Evolutionary conservation across 257 asterid species (phyloP), one percentile per base, ranked within the genome.

Genomic region (Datura wrightii): DNA sequence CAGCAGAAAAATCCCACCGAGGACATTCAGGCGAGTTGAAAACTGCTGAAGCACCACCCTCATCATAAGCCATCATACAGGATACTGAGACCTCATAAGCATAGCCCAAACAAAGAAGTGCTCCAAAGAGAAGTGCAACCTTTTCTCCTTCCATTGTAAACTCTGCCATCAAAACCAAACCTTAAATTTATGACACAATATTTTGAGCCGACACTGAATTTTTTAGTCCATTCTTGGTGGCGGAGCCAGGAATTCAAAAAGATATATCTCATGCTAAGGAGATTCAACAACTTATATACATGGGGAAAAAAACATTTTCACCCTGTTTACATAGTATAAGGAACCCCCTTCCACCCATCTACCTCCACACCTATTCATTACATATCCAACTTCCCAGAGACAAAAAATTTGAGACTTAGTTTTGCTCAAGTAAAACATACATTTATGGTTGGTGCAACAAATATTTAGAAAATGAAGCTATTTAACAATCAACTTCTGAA

Each of bases 51-150:
- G 90, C 91, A 70, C 98, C 96, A 39, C 98, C 97, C 85, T 87
- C 91, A 66, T 92, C 96, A 69, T 91, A 92, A 59, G 90, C 93
- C 89, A 88, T 89, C 93, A 90, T 89, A 84, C 96, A 94, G 3
- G 94, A 92, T 10, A 86, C 92, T 3, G 96, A 87, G 42, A 89
- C 91, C 65, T 90, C 93, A 72, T 76, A 82, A 85, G 86, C 86
- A 42, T 78, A 87, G 66, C 83, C 72, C 46, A 18, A 31, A n/a
- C 80, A 85, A 87, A 91, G 66, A 58, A 83, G 42, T 80, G 84
- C 66, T 84, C 82, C 83, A 4, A 89, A n/a, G 1, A 48, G 82
- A 36, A 79, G 79, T 78, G 79, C 65, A n/a, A 83, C 39, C 14
- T 56, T 83, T 55, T 79, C 70, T 69, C 86, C 82, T 71, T 84